Percentiles rank a stretch among this genome's conserved stretches.
Evolutionary conservation across 1,284 basidiomycete genomes (phyloP).

Genomic region (Cryptococcus jaspeensis): DNA sequence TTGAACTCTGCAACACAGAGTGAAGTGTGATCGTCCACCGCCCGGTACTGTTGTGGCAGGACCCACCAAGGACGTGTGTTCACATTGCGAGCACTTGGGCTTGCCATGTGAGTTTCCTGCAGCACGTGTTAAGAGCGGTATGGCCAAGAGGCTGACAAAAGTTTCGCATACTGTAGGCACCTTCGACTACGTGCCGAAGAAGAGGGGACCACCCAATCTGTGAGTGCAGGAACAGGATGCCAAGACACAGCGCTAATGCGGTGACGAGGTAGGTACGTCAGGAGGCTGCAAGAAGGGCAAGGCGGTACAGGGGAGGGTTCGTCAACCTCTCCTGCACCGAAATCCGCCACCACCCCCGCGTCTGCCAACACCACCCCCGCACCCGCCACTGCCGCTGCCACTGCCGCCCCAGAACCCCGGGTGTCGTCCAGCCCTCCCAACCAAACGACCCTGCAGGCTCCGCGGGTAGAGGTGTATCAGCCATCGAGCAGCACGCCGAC

Average conservation of each 20-base stretch:
- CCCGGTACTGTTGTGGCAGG: slow-evolving; percentile 21
- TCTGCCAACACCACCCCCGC: neutral
- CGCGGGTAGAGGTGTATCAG: no score
- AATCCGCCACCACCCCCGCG: neutral
- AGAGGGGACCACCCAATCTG: slow-evolving; percentile 84
- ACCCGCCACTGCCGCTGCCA: neutral
- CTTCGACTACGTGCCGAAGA: slow-evolving; percentile 87
- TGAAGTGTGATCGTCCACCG: slow-evolving; percentile 47
- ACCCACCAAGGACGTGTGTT: slow-evolving; percentile 33
- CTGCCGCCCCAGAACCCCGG: neutral
- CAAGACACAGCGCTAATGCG: slow-evolving; percentile 2
- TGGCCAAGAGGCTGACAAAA: neutral
- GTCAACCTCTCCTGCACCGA: neutral
- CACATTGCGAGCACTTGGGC: slow-evolving; percentile 72
- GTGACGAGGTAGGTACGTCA: slow-evolving; percentile 21
- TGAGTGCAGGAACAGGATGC: slow-evolving; percentile 51
- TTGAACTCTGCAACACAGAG: slow-evolving; percentile 20
- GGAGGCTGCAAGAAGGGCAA: slow-evolving; percentile 11
- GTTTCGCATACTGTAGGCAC: slow-evolving; percentile 55
- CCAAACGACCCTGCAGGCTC: no score
- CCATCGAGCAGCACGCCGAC: no score
- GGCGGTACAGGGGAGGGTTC: neutral
- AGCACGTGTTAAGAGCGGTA: no score
- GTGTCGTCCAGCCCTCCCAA: neutral
- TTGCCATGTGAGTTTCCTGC: slow-evolving; percentile 60